Base-by-base conservation (phyloP, 78 protist genomes). In the Dictyostelium intermedium region DNA sequence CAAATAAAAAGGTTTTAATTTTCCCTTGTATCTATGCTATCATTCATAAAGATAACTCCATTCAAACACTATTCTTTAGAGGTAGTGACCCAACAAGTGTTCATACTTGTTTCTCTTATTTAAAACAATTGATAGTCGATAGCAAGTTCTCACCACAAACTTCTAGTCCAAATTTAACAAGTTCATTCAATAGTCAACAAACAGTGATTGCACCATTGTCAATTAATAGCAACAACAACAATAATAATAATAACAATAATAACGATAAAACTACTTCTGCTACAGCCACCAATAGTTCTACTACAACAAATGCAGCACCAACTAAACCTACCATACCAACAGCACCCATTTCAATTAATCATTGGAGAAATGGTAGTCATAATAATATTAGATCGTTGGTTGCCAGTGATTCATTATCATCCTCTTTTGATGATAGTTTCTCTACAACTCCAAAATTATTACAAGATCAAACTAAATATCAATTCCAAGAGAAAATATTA, bases 21-120 rank as follows among this genome's bases (percentile, higher is more conserved):
- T 89, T 89, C 76, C 94, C 94, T 8, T 89, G 94, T 69, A 89
- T 89, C 30, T 89, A 89, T 50, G 63, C 83, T 1, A 9, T 89
- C 4, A 69, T 89, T 13, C 82, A 80, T 9, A 89, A 79, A 41
- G 94, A 89, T 50, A 89, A 77, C 5, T 80, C 50, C 8, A 89
- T 89, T n/a, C 94, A 89, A 70, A 89, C 94, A 13, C 9, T 89
- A 5, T 89, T 89, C 61, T 89, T 89, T 32, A 60, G 94, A 69
- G 87, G 94, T 69, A 20, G 25, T 30, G 73, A 70, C n/a, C 47
- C 32, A 18, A n/a, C 34, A 20, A 74, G 87, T 70, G 94, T 89
- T 37, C 87, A 69, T 13, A 43, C 53, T 23, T 80, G 94, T 69
- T 89, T 89, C 53, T 9, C 34, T 37, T 89, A 45, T 47, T 34